Percentiles rank a stretch among this genome's conserved stretches.
Evolutionary conservation across 345 rosid species (phyloP).

Genomic region (Microcos paniculata): DNA sequence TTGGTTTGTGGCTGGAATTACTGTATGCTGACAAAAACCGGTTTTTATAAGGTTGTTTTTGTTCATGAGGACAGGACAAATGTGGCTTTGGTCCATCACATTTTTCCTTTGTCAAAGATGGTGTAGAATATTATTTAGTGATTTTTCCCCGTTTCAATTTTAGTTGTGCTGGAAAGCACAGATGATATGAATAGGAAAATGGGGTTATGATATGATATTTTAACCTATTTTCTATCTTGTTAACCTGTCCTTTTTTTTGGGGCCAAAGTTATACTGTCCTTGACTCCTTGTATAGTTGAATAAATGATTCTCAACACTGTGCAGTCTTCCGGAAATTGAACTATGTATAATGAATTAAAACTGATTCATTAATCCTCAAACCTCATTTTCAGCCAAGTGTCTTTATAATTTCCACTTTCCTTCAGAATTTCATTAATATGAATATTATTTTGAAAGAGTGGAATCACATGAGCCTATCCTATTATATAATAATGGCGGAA

Average conservation of each 20-base stretch:
- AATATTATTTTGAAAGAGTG: background rate
- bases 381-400: background rate
- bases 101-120: background rate
- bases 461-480: background rate
- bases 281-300: slow-evolving; percentile 1
- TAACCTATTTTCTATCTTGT: slow-evolving; percentile 4
- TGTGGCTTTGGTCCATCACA: background rate
- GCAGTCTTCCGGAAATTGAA: background rate
- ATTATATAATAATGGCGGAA: background rate
- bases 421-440: background rate
- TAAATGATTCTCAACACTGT: background rate
- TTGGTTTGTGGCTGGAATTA: slow-evolving; percentile 11
- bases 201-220: background rate
- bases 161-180: background rate
- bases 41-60: slow-evolving; percentile 8
- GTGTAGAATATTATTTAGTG: background rate
- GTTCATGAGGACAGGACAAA: slow-evolving; percentile 13
- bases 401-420: background rate
- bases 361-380: background rate
- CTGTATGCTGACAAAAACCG: background rate
- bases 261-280: background rate
- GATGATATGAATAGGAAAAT: background rate
- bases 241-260: too few species aligned
- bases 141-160: background rate
- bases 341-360: background rate